Evolutionary conservation across 164 flowering plant species (phyloP).

Genomic region (Saururus chinensis): DNA sequence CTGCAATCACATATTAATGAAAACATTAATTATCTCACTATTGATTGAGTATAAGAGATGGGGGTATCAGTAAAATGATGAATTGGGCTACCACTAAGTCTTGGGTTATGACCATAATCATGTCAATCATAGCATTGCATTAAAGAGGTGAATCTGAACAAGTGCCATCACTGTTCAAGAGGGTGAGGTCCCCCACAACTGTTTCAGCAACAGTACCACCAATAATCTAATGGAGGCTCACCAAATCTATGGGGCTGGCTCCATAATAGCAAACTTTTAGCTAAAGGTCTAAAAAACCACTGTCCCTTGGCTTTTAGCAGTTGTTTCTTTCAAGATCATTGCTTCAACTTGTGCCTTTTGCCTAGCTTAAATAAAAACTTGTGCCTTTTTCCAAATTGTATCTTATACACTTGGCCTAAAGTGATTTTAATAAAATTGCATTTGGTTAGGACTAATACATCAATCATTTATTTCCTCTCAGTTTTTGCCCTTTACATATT

Average conservation of each 20-base stretch:
- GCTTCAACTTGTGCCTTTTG: not conserved
- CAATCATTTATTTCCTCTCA: not conserved
- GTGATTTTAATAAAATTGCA: not conserved
- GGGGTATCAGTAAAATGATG: not conserved
- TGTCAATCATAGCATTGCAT: not conserved
- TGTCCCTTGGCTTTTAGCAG: not conserved
- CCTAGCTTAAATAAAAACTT: too few relatives aligned
- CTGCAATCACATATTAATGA: constrained; percentile 23
- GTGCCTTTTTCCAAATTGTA: too few relatives aligned
- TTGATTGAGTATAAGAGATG: not conserved
- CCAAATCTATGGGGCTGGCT: not conserved
- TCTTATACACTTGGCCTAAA: not conserved
- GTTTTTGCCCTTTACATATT: not conserved
- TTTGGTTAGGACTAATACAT: too few relatives aligned
- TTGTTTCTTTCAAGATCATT: not conserved
- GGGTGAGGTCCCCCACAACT: not conserved
- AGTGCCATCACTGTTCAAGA: not conserved
- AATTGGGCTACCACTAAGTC: not conserved
- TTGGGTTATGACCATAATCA: not conserved
- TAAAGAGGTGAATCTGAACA: not conserved
- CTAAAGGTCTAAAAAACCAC: not conserved
- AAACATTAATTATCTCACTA: not conserved
- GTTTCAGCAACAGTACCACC: not conserved
- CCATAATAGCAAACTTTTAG: not conserved
- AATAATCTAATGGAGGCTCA: not conserved